Conservation (phyloP, 257 asterid genomes). For the Lycium barbarum region DNA sequence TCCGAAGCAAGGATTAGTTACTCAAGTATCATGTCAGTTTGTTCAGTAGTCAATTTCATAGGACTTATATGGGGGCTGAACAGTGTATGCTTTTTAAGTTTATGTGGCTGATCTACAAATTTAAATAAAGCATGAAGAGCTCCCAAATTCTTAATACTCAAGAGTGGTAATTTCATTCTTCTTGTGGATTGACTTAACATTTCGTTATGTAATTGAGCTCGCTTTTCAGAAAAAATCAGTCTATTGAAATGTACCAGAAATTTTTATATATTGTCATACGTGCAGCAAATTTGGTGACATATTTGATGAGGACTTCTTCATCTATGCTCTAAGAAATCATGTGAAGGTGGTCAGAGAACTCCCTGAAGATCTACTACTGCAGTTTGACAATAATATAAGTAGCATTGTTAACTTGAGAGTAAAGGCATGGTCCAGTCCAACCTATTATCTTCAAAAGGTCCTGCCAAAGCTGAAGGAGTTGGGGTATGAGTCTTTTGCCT, state of each 20-base stretch:
- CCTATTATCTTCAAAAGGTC: slow-evolving; percentile 82
- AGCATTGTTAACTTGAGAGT: slow-evolving; percentile 91
- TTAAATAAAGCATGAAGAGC: slow-evolving; percentile 15
- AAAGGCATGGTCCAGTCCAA: slow-evolving; percentile 94
- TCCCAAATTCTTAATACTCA: neutral
- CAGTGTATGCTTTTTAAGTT: neutral
- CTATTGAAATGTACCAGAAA: slow-evolving; percentile 7
- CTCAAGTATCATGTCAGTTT: slow-evolving; percentile 7
- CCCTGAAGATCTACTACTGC: slow-evolving; percentile 81
- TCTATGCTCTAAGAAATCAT: slow-evolving; percentile 89
- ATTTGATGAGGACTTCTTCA: slow-evolving; percentile 98
- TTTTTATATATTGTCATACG: slow-evolving; percentile 30
- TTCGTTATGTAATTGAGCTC: neutral
- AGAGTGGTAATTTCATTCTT: slow-evolving; percentile 6
- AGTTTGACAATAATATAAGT: slow-evolving; percentile 80
- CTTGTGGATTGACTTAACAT: neutral
- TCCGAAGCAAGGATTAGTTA: neutral
- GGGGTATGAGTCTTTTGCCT: slow-evolving; percentile 63
- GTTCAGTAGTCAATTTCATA: slow-evolving; percentile 5
- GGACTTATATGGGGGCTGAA: slow-evolving; percentile 18
- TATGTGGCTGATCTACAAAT: slow-evolving; percentile 6
- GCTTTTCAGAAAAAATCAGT: slow-evolving; percentile 5
- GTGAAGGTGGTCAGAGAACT: slow-evolving; percentile 79
- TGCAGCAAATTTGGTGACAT: slow-evolving; percentile 95
- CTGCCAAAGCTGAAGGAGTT: slow-evolving; percentile 81